Base-by-base conservation (phyloP, 2,329 filamentous ascomycete species). In the Aureobasidium zeae region DNA sequence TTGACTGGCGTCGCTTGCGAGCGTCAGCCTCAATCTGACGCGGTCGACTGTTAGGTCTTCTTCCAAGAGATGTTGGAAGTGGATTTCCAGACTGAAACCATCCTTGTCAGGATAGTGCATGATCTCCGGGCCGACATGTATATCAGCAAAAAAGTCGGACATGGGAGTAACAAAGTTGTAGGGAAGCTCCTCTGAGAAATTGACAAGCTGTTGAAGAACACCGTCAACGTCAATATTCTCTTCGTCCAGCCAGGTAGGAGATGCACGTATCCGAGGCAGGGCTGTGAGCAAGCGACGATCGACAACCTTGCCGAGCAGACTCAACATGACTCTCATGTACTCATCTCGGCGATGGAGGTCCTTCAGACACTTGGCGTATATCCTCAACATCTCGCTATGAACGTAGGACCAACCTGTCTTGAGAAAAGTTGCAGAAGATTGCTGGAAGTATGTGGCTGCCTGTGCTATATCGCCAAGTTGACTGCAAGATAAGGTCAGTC, bases 291-390 rank as follows among this genome's bases (percentile, higher is more conserved):
- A 79, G 70, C 48, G 41, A 17, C 37, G 60, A 17, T 58, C 59
- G 22, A 62, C 79, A 1, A 77, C 74, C 56, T 85, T 87, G 6
- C 74, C 76, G 9, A 91, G 64, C 1, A 95, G 67, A 54, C 83
- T 82, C 11, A 95, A 68, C 7, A 86, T 72, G 7, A 84, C 79
- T 17, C 77, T 76, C 12, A 88, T 78, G 55, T 87, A 93, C 49
- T 94, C 86, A 41, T 89, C 83, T 48, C 79, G 78, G 11, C 79
- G 77, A 36, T 82, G 71, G 20, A 94, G 72, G 53, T 85, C 74
- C 51, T 83, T 81, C 20, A 98, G 71, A 59, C 88, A 96, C 36
- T 76, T 74, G 0, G 84, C 77, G 58, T 95, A 91, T 72, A 95
- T 82, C 51, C 85, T 76, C 5, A 96, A 72, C 74, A 94, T 84